A percentile compares a stretch with the other conserved stretches of the same genome.
These are phyloP conservation scores for Novymonas esmeraldas DNA, from an alignment of 208 protist species.

Conservation along the genomic window DNA sequence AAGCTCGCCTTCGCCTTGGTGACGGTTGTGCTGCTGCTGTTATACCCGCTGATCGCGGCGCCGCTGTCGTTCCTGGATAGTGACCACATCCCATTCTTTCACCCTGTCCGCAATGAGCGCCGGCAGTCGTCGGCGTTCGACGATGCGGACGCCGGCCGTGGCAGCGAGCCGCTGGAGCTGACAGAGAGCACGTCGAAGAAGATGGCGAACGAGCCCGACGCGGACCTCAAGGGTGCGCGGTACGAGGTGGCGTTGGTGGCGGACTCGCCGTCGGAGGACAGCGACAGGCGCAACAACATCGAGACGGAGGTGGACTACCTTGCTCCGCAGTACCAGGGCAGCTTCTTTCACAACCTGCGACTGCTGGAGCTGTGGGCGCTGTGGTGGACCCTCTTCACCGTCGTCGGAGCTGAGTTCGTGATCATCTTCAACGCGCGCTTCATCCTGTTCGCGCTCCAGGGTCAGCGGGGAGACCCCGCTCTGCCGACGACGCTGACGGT, in stretches of 20 bases:
- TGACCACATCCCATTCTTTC: slow-evolving; percentile 13
- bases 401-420: slow-evolving; percentile 44
- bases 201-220: slow-evolving; percentile 6
- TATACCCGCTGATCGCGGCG: slow-evolving; percentile 25
- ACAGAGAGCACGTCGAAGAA: no score
- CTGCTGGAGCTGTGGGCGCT: slow-evolving; percentile 54
- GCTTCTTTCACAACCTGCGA: slow-evolving; percentile 46
- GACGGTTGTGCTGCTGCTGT: slow-evolving; percentile 24
- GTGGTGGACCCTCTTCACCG: slow-evolving; percentile 53
- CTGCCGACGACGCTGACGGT: slow-evolving; percentile 57
- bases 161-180: background rate
- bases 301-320: slow-evolving; percentile 59
- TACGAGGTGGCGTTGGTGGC: slow-evolving; percentile 21
- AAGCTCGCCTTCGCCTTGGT: slow-evolving; percentile 49
- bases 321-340: slow-evolving; percentile 59
- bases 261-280: slow-evolving; percentile 17
- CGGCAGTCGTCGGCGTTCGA: no score
- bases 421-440: slow-evolving; percentile 63
- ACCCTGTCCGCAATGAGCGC: no score
- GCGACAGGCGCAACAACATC: background rate
- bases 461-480: slow-evolving; percentile 24
- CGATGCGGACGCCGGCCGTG: background rate
- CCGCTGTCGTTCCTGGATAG: slow-evolving; percentile 41
- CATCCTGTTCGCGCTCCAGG: slow-evolving; percentile 51
- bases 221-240: slow-evolving; percentile 4